A percentile compares a stretch with the other conserved stretches of the same genome.
Conservation (phyloP, 768 basidiomycete genomes). For the Suillus ampliporus region DNA sequence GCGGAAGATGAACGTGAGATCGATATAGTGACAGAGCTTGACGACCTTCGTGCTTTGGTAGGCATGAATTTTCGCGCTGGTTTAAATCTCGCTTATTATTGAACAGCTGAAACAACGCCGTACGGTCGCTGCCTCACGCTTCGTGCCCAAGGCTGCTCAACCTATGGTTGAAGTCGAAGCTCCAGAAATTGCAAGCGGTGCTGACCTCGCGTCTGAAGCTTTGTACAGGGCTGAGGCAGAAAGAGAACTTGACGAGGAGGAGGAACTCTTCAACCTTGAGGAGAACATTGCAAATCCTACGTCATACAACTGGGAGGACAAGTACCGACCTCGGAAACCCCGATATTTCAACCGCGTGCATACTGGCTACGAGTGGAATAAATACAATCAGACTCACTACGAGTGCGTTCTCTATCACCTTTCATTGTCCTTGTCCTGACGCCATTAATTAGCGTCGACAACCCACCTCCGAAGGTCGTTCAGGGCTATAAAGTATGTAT, state of each 20-base stretch:
- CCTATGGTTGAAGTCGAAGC: constrained; percentile 60
- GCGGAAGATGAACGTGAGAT: constrained; percentile 81
- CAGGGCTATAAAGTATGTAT: constrained; percentile 90
- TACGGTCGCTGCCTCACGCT: constrained; percentile 82
- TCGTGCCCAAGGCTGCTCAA: constrained; percentile 79
- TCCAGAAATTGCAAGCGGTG: constrained; percentile 62
- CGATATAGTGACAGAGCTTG: constrained; percentile 72
- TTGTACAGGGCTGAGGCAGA: constrained; percentile 91
- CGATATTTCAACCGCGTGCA: constrained; percentile 99
- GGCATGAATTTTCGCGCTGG: constrained; percentile 28
- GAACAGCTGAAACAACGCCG: constrained; percentile 75
- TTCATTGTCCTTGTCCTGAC: constrained; percentile 14
- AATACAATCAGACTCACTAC: constrained; percentile 99
- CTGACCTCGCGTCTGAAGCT: constrained; percentile 87
- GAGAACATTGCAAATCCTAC: constrained; percentile 84
- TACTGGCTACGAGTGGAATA: constrained; percentile 99
- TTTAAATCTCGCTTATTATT: constrained; percentile 13
- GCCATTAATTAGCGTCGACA: constrained; percentile 75
- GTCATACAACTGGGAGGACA: constrained; percentile 98
- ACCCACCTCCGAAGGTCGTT: constrained; percentile 98
- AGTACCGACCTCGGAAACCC: constrained; percentile 95
- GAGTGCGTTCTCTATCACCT: constrained; percentile 58
- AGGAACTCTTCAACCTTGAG: constrained; percentile 94
- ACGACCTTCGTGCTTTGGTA: constrained; percentile 71
- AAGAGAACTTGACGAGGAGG: constrained; percentile 93